Base-by-base conservation (phyloP, 2,329 filamentous ascomycete species). In the Aspergillus fumigatiaffinis region DNA sequence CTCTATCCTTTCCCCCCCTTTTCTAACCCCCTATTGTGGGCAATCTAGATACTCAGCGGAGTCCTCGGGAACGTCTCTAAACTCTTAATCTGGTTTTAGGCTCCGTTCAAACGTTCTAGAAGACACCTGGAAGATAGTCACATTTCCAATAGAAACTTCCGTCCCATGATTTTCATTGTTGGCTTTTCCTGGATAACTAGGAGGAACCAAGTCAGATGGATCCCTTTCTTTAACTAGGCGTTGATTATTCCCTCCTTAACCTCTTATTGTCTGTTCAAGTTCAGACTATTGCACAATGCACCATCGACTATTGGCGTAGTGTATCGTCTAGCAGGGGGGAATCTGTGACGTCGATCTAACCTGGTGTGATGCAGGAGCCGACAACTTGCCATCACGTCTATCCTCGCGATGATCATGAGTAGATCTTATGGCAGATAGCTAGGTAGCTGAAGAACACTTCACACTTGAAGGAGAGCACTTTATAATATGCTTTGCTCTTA, bases 101-200 rank as follows among this genome's bases (percentile, higher is more conserved):
- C 26, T 23, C 23, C 38, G 29, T 38, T 10, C 21, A 46, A 41
- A 42, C 52, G 52, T 73, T 73, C 71, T 73, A 72, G 71, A 73
- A 73, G 64, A 66, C 66, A 57, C 60, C 60, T 73, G 65, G 71
- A 73, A 73, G 52, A 52, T 55, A 57, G 51, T 54, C 57, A 47
- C 55, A 58, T 53, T 44, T 46, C 51, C 48, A 47, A 58, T 62
- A 57, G 63, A 67, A 71, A 65, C 61, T 69, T 70, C 60, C 60
- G 60, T 56, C 47, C 59, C 48, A 52, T 54, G n/a, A 55, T 52
- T 53, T 53, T 25, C 42, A 54, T 29, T 51, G 38, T 55, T 52
- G 38, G 50, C 32, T 52, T 58, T 49, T 35, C 51, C 9, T 12
- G n/a, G 41, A 21, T 44, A 44, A 12, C 8, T 20, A 9, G 21